Evolutionary conservation across 139 green algal genomes (phyloP).

Genomic region (Diplosphaera chodatii): DNA sequence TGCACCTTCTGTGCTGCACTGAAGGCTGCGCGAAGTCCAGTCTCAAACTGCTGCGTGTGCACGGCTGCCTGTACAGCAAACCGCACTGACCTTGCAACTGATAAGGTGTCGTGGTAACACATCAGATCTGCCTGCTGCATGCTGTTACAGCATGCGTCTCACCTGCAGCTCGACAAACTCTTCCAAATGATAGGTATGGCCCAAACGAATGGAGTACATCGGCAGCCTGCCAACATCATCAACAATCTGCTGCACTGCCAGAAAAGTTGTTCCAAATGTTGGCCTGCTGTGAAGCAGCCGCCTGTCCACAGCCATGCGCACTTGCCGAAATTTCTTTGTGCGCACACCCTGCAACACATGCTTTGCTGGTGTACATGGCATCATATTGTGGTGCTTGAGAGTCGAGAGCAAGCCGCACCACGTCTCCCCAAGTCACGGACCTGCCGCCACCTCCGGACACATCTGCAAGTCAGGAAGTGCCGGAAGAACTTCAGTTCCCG

Average conservation of each 20-base stretch:
- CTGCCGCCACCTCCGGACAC: neutral
- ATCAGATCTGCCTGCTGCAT: no score
- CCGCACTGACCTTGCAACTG: no score
- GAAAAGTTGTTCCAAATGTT: neutral
- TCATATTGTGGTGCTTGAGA: no score
- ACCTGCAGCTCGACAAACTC: neutral
- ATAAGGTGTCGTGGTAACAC: no score
- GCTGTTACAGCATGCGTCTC: no score
- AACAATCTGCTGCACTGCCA: neutral
- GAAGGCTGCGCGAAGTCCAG: neutral
- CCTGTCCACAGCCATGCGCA: neutral
- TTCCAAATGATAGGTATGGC: neutral
- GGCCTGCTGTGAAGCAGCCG: neutral
- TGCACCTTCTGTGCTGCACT: neutral
- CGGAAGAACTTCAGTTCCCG: neutral
- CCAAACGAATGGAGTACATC: neutral
- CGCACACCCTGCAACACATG: neutral
- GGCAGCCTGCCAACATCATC: neutral
- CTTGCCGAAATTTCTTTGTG: neutral
- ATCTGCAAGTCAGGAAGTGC: neutral
- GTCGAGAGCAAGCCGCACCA: no score
- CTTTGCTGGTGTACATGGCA: no score
- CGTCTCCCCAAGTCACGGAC: no score
- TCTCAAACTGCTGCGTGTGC: neutral
- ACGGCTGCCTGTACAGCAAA: neutral